phyloP scores from a whole-genome alignment of 768 basidiomycete genomes.

The Suillus luteus region DNA sequence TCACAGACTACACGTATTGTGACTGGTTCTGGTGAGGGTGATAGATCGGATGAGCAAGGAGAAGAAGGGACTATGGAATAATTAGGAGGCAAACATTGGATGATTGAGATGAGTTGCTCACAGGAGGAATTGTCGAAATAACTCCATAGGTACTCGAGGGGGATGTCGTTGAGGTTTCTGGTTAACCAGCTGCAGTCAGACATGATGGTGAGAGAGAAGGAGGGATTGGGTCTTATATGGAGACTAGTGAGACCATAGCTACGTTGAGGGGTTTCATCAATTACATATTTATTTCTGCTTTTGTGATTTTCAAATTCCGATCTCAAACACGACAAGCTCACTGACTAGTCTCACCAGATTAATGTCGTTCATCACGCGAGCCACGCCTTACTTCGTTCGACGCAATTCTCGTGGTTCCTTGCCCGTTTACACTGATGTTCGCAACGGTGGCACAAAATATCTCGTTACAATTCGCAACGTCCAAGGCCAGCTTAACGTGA shows the following conservation, averaged over 20 bases:
- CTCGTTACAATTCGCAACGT: conserved; percentile 66
- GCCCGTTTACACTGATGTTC: conserved; percentile 76
- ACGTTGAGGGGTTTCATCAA: conserved; percentile 1
- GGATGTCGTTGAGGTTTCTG: no score
- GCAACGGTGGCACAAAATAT: conserved; percentile 63
- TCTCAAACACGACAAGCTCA: no score
- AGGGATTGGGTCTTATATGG: neutral
- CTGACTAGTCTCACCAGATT: no score
- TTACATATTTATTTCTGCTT: neutral
- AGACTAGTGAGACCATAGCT: conserved; percentile 1
- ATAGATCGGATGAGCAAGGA: conserved; percentile 35
- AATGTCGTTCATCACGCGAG: no score
- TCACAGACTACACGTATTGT: conserved; percentile 58
- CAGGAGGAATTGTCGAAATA: no score
- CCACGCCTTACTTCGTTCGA: conserved; percentile 53
- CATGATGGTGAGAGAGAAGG: conserved; percentile 2
- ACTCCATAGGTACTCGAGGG: no score
- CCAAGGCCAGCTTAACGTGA: conserved; percentile 60
- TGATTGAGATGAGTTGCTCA: no score
- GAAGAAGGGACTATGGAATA: conserved; percentile 41
- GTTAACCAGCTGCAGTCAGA: no score
- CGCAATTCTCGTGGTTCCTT: conserved; percentile 68
- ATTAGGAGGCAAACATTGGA: conserved; percentile 6
- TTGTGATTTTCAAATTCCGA: conserved; percentile 11
- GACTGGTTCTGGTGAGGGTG: conserved; percentile 30